Evolutionary conservation across 257 asterid genomes (phyloP).

Genomic region (Nicotiana tomentosiformis): DNA sequence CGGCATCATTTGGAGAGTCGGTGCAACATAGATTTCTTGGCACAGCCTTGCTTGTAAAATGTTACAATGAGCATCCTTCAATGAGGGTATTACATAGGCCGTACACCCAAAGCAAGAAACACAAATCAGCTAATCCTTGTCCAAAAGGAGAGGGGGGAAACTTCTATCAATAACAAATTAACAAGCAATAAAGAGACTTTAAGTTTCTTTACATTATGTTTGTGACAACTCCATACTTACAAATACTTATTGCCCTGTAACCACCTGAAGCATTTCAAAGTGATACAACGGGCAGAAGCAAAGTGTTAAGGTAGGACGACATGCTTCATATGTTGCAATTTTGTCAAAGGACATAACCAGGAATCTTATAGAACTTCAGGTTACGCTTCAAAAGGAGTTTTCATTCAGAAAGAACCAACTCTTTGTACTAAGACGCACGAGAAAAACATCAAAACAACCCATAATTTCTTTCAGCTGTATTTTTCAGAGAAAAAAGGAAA

Average conservation of each 20-base stretch:
- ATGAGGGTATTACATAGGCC: neutral
- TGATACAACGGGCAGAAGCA: neutral
- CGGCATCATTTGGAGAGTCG: no score
- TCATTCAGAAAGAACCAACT: neutral
- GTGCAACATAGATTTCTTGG: neutral
- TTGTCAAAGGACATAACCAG: neutral
- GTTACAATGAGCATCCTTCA: neutral
- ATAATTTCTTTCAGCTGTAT: neutral
- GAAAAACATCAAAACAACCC: neutral
- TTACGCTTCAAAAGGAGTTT: neutral
- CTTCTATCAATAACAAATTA: no score
- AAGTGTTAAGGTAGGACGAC: neutral
- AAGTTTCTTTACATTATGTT: no score
- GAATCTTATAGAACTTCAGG: neutral
- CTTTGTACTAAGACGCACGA: neutral
- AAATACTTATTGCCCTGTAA: no score
- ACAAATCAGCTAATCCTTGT: neutral
- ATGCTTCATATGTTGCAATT: neutral
- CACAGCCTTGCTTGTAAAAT: neutral
- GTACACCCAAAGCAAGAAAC: neutral
- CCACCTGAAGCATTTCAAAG: neutral
- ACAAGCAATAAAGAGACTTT: no score
- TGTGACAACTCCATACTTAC: no score
- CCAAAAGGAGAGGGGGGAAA: no score
- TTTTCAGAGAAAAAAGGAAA: neutral